Evolutionary conservation across 202 grass and related monocot genomes (phyloP), one percentile per base, ranked within the genome.

Genomic region (Setaria italica): DNA sequence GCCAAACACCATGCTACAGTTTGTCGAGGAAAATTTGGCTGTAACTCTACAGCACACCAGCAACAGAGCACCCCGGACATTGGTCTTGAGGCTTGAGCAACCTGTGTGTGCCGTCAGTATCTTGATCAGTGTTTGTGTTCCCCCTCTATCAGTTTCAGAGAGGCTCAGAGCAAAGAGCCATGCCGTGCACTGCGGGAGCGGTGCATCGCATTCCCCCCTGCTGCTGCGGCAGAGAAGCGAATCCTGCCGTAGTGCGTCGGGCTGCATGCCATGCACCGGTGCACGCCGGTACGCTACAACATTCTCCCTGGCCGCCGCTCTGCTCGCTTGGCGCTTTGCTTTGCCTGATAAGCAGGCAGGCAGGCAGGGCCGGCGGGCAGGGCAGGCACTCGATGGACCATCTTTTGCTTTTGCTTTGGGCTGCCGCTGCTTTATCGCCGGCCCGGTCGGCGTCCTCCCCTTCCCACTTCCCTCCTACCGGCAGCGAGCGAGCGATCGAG

Each of bases 261-360:
- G 9, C 20, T 58, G 55, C 55, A 21, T 14, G 69, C 69, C 69
- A 49, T 30, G 45, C 43, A 49, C 69, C 69, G 69, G 42, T 7
- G 69, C 69, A 71, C 69, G 69, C 69, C 68, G 8, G 68, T 48
- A 30, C 68, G 68, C 67, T 46, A 70, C 70, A 50, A 72, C 70
- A 74, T 74, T 74, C 71, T 46, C 43, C 43, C 43, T 20, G 34
- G 48, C 67, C 48, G 30, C 30, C 29, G 68, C 70, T 11, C 9
- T 37, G 37, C 41, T 47, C 11, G 42, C 5, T 25, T 30, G 21
- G 11, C 11, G 19, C 9, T 14, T 41, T 5, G 2, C 16, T 42
- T 11, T 34, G 66, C 66, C 2, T 43, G 29, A 63, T 63, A 5
- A 63, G 4, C 60, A 33, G 59, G 60, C 59, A 32, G 51, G 48